Evolutionary conservation across 2,329 filamentous ascomycete species (phyloP), one percentile per base, ranked within the genome.

Genomic region (Arthrobotrys megalospora): DNA sequence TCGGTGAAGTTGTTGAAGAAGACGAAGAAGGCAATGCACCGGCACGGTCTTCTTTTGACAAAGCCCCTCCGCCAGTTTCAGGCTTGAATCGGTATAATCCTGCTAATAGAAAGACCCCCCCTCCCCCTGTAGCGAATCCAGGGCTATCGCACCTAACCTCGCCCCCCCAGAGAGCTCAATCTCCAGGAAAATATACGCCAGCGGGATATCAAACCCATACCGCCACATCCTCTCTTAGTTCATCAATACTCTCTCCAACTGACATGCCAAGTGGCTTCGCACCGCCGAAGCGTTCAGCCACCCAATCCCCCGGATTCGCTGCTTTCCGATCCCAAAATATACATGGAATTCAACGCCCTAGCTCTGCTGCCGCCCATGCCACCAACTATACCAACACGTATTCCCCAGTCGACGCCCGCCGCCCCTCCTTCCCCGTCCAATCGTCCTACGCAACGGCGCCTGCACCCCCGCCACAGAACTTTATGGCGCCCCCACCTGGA

Each of bases 251-350:
- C 21, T 68, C 64, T 16, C 77, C 77, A 78, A 53, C 16, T 55
- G 73, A 77, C 41, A n/a, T 48, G 14, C 16, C 62, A 45, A 81
- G 81, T 41, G 85, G 85, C n/a, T 88, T 90, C 80, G 85, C 84
- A 3, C 88, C 89, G 12, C 90, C 90, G 3, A 86, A 86, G 65
- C 86, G 90, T 69, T 88, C 89, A 3, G 88, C 90, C 75, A 91
- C 90, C 0, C 89, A 90, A 81, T 91, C 90, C 1, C 90, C 90
- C 3, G 86, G 86, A 7, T 80, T 81, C 50, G 80, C 76, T 34
- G 80, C 77, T 28, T 80, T 80, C n/a, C 55, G 79, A 58, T 76
- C 73, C 24, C 77, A 80, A n/a, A 70, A 65, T 52, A 71, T 58
- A 16, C 76, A 32, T 55, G 81, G 16, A 86, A 89, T 69, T 84